These are phyloP conservation scores for Filosporella fistucella DNA, from an alignment of 495 filamentous ascomycete species.

Conservation along the genomic window DNA sequence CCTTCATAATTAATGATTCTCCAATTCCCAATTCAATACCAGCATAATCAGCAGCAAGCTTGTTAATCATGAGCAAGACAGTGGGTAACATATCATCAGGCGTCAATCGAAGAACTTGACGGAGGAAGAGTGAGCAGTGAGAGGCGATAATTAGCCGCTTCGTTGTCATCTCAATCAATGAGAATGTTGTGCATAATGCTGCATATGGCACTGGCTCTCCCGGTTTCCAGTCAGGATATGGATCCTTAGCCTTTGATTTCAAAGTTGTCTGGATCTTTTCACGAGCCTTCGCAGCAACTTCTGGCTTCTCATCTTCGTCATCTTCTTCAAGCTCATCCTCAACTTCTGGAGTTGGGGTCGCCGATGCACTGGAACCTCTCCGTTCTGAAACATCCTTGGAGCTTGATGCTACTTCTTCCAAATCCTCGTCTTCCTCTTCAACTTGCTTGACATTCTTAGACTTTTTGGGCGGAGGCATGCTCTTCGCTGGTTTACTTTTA, in stretches of 20 bases:
- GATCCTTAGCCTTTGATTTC: slow-evolving; percentile 59
- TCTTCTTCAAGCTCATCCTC: slow-evolving; percentile 31
- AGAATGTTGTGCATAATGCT: slow-evolving; percentile 91
- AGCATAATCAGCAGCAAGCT: slow-evolving; percentile 92
- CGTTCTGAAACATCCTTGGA: slow-evolving; percentile 22
- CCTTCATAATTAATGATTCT: slow-evolving; percentile 97
- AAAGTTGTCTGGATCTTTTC: slow-evolving; percentile 81
- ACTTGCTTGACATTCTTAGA: slow-evolving; percentile 30
- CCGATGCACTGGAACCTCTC: slow-evolving; percentile 31
- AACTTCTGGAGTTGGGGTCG: slow-evolving; percentile 34
- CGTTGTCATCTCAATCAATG: slow-evolving; percentile 85
- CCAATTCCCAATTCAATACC: slow-evolving; percentile 96
- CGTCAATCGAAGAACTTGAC: slow-evolving; percentile 87
- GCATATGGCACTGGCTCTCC: slow-evolving; percentile 91
- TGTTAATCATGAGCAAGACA: slow-evolving; percentile 94
- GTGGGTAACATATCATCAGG: slow-evolving; percentile 84
- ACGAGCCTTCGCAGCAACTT: slow-evolving; percentile 68
- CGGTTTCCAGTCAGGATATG: slow-evolving; percentile 90
- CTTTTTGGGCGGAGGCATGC: slow-evolving; percentile 17
- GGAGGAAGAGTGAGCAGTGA: slow-evolving; percentile 84
- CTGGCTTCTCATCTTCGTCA: slow-evolving; percentile 73
- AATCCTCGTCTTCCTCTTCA: slow-evolving; percentile 26
- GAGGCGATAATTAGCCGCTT: slow-evolving; percentile 84
- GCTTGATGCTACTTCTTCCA: slow-evolving; percentile 21
- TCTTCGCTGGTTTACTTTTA: slow-evolving; percentile 31